These are phyloP conservation scores for Cystobasidium slooffiae DNA, from an alignment of 1,284 basidiomycete genomes.

Conservation along the genomic window DNA sequence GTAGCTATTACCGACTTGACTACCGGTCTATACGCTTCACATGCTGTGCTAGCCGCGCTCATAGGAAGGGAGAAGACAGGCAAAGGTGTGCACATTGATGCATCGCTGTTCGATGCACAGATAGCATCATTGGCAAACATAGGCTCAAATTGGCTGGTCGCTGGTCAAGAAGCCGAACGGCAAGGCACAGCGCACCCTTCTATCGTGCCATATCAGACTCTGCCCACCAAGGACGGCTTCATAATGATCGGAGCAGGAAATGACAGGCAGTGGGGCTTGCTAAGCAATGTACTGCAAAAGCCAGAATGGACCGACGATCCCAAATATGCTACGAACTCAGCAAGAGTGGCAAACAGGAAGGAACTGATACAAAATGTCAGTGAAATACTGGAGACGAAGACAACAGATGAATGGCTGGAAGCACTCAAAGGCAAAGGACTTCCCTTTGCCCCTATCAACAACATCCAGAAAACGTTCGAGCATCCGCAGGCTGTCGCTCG, in stretches of 20 bases:
- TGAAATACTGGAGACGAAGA: conserved; percentile 64
- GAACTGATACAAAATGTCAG: conserved; percentile 75
- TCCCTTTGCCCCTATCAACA: conserved; percentile 90
- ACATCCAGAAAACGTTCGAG: conserved; percentile 84
- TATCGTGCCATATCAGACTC: conserved; percentile 89
- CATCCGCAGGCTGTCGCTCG: conserved; percentile 83
- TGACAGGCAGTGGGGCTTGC: conserved; percentile 67
- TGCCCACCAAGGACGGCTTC: conserved; percentile 84
- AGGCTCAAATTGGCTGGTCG: conserved; percentile 88
- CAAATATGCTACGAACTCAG: conserved; percentile 72
- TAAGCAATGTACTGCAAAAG: conserved; percentile 65
- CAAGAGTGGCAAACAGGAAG: conserved; percentile 75
- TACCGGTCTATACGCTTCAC: conserved; percentile 90
- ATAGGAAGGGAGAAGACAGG: conserved; percentile 81
- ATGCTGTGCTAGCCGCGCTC: conserved; percentile 88
- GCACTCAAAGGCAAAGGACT: conserved; percentile 79
- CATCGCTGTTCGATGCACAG: conserved; percentile 63
- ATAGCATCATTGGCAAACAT: conserved; percentile 91
- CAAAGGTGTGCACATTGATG: conserved; percentile 83
- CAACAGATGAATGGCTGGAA: conserved; percentile 73
- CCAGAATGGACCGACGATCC: conserved; percentile 66
- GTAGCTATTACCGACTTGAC: conserved; percentile 56
- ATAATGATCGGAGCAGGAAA: conserved; percentile 75
- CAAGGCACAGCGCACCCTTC: conserved; percentile 83
- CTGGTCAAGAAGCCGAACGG: conserved; percentile 80